Evolutionary conservation across 2,329 filamentous ascomycete species (phyloP).

Genomic region (Pyrenophora teres): DNA sequence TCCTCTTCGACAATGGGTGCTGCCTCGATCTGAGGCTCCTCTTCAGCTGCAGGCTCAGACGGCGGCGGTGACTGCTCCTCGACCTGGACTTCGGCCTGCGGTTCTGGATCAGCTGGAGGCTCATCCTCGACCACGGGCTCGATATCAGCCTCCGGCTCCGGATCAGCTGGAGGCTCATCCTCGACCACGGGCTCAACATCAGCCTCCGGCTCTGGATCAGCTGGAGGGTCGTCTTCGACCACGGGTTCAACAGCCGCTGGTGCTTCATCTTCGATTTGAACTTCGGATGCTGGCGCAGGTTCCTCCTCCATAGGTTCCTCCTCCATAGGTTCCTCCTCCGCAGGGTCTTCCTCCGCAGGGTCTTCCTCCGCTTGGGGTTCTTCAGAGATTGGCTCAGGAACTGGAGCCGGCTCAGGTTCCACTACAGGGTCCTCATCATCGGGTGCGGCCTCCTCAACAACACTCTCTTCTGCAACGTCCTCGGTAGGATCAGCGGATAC

Average conservation of each 20-base stretch:
- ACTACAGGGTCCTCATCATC: neutral
- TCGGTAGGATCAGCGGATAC: neutral
- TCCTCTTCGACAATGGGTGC: neutral
- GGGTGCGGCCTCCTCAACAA: neutral
- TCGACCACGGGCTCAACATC: neutral
- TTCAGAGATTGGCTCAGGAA: neutral
- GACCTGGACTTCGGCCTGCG: neutral
- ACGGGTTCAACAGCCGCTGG: neutral
- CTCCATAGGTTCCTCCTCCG: too few species aligned
- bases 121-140: neutral
- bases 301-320: neutral
- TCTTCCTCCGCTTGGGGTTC: conserved; percentile 5
- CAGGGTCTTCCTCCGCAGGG: neutral
- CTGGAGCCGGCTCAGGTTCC: neutral
- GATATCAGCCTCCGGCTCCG: neutral
- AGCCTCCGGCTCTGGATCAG: neutral
- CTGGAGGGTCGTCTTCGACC: neutral
- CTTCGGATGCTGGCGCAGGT: neutral
- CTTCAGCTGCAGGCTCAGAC: neutral
- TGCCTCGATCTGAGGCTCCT: neutral
- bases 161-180: neutral
- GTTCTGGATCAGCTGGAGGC: neutral
- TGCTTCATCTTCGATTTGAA: conserved; percentile 1
- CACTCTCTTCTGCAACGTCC: conserved; percentile 1
- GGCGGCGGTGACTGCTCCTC: conserved; percentile 9